Base-by-base conservation (phyloP, 257 asterid genomes). In the Scutellaria barbata region DNA sequence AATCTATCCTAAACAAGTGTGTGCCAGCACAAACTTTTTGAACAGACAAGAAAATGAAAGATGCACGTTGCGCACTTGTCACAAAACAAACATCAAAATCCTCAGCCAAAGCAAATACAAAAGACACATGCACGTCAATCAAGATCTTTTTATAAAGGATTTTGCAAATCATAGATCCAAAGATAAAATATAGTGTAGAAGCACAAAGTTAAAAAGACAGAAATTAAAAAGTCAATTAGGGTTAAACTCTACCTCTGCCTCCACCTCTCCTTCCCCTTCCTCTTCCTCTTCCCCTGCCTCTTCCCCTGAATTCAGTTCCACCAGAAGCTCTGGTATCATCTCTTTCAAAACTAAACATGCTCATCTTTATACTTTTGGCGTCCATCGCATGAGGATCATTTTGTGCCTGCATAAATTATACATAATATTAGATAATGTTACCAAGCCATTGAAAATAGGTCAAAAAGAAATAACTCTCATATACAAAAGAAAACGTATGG, bases 311-410 rank as follows among this genome's bases (percentile, higher is more conserved):
- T 53, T 82, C 92, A 20, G 66, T 65, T 81, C 85, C 61, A 20
- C 86, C 85, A 10, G 57, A 68, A 47, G 76, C 66, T 25, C 76
- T 55, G 13, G 70, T 63, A 66, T 83, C 89, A 45, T 89, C 90
- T 74, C 90, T 85, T 71, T 85, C 84, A 35, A 85, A 91, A 71
- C 61, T 84, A 80, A 91, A 91, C 97, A 91, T 87, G 81, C 83
- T 89, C 88, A 87, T 84, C 76, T 81, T 84, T 74, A 91, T 84
- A 69, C 77, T 77, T 66, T 80, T 87, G 56, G 97, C 89, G 35
- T 83, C 95, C 45, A 74, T 7, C 43, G 39, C 68, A 57, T 59
- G 78, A 54, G 87, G 46, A 78, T 53, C 83, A 52, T 66, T 73
- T 73, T 79, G 92, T 66, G 66, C 92, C 96, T 89, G 68, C 68